phyloP scores from a whole-genome alignment of 805 yeast species.

The Candida coquimbonensis region DNA sequence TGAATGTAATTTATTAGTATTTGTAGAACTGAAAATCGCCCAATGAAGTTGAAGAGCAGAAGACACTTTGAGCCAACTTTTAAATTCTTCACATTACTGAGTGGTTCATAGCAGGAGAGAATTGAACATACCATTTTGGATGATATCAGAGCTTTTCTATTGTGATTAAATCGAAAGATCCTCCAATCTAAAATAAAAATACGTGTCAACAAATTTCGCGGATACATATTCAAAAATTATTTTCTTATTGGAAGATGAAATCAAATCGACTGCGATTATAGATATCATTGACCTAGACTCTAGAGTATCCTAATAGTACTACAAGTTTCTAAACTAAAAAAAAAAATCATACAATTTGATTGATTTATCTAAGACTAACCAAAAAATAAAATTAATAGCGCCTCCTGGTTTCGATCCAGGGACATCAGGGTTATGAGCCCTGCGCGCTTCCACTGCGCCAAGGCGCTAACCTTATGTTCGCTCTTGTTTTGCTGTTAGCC shows the following conservation, averaged over 20 bases:
- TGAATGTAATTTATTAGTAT: constrained; percentile 6
- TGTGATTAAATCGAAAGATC: not conserved
- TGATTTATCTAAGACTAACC: too few species aligned
- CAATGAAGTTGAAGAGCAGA: too few species aligned
- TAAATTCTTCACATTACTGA: too few species aligned
- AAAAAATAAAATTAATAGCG: constrained; percentile 49
- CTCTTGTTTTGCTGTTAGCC: not conserved
- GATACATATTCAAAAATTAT: too few species aligned
- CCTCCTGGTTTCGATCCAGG: constrained; percentile 95
- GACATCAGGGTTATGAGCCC: constrained; percentile 99
- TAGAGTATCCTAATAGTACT: too few species aligned
- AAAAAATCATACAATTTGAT: not conserved
- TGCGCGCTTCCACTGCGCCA: constrained; percentile 99
- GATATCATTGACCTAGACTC: too few species aligned
- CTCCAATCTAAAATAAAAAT: not conserved
- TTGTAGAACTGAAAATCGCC: too few species aligned
- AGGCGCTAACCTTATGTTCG: constrained; percentile 51
- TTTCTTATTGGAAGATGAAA: too few species aligned
- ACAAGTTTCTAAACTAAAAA: not conserved
- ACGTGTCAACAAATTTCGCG: not conserved
- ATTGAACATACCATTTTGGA: not conserved
- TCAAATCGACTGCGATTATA: too few species aligned
- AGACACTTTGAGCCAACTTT: too few species aligned
- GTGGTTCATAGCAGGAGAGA: too few species aligned
- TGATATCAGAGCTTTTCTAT: not conserved